Evolutionary conservation across 441 rosid species (phyloP), one percentile per base, ranked within the genome.

Genomic region (California macrophylla): DNA sequence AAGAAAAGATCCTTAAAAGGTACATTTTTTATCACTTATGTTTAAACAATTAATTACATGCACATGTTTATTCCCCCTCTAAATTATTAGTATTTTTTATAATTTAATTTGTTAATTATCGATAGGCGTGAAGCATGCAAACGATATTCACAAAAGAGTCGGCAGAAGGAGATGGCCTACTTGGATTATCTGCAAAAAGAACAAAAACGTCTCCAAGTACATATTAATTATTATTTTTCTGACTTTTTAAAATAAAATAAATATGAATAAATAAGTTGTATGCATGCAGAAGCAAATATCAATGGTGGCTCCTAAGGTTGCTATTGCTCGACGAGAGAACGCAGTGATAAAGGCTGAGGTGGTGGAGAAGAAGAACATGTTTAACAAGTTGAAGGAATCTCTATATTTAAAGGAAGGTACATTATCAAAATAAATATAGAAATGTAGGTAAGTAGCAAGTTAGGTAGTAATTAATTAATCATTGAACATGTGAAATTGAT

Each of bases 191-290:
- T 56, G 4, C 26, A 56, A 8, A 56, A 56, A 56, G 62, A 56
- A 56, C 62, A 56, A 9, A 56, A 56, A 23, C 62, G 62, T 24
- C 62, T 56, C 62, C 25, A 56, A 56, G 62, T 56, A 56, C 26
- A 8, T 54, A 21, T 56, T 3, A 20, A 8, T 1, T 23, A 8
- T 1, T 23, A 47, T 47, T 3, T 47, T 15, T 20, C 20, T n/a
- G 21, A 47, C 0, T 8, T 16, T 24, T 52, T 56, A 56, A 8
- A 56, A 21, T 56, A n/a, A 47, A 47, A 3, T 42, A 15, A 42
- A 13, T 13, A 9, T 36, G 13, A 40, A 13, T 42, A 42, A 42
- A 9, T 38, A 38, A 47, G 1, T 47, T 15, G 9, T 38, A 34
- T n/a, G 7, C 7, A 2, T 56, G 13, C 62, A 56, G 62, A 56